Conservation (phyloP, 2,329 filamentous ascomycete genomes). For the Ophiocordyceps camponoti-saundersi region DNA sequence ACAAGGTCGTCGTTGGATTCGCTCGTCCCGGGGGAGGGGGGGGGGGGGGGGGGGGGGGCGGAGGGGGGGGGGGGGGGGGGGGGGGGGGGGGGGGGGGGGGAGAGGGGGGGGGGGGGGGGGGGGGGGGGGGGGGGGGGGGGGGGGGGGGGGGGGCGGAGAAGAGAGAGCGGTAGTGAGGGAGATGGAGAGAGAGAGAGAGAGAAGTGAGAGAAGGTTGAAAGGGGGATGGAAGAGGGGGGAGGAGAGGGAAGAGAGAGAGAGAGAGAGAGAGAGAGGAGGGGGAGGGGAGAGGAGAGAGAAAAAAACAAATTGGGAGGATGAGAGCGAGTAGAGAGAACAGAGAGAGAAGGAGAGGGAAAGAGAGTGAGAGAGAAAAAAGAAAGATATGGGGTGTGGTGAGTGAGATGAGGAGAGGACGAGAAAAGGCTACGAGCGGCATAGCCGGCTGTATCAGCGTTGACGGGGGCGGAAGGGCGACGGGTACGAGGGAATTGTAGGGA, state of each 20-base stretch:
- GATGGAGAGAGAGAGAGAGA: constrained; percentile 1
- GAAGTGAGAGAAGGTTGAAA: neutral
- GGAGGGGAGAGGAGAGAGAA: neutral
- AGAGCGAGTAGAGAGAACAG: neutral
- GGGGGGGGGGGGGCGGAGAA: neutral
- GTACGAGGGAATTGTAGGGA: neutral
- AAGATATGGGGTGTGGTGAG: neutral
- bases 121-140: neutral
- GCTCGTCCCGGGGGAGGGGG: constrained; percentile 13
- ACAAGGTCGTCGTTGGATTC: constrained; percentile 16
- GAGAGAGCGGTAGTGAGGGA: constrained; percentile 3
- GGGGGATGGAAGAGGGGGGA: neutral
- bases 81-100: constrained; percentile 1
- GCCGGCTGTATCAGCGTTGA: constrained; percentile 3
- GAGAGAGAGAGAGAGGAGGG: neutral
- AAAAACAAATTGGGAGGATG: neutral
- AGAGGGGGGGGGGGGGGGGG: neutral
- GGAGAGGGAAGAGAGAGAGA: neutral
- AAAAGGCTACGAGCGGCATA: constrained; percentile 9
- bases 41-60: constrained; percentile 4
- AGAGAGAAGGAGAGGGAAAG: constrained; percentile 1
- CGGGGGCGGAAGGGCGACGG: neutral
- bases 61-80: constrained; percentile 2
- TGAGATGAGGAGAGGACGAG: constrained; percentile 5
- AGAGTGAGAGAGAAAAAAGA: neutral